Base-by-base conservation (phyloP, 2,329 filamentous ascomycete genomes). In the Trichoderma semiorbis region DNA sequence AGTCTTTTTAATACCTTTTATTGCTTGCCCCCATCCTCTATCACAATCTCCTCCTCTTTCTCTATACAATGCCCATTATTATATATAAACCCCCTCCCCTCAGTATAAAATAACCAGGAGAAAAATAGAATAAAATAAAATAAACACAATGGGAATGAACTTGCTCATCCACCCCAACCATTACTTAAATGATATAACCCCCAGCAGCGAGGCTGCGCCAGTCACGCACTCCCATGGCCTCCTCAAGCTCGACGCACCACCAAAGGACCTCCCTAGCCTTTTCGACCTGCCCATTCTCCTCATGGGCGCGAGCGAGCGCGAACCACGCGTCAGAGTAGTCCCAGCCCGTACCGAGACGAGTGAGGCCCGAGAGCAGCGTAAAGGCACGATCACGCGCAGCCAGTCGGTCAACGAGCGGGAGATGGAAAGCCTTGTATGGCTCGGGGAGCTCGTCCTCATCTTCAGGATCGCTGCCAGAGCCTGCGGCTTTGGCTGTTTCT, bases 171-270 rank as follows among this genome's bases (percentile, higher is more conserved):
- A 2, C 39, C 1, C 39, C 16, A 43, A 10, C 7, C 5, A 16
- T 50, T 50, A 21, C 60, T 69, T 32, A 83, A 39, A 83, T 75
- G 53, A 92, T 88, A 81, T 93, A 93, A 24, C 91, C 87, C 24
- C 90, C 89, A 64, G 86, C 85, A 4, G 88, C 90, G 32, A 94
- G 86, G 75, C 88, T 90, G 34, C 85, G 87, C 96, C 95, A 98
- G 72, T 89, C 87, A 71, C 96, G 89, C 62, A 97, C 88, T 0
- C 92, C 93, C 74, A 89, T 90, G 8, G 89, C 90, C 79, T 99
- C 95, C 79, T 98, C 96, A 34, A 99, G 85, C 81, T 98, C 94
- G 14, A 99, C 93, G 77, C 95, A 97, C 94, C 95, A 98, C 96
- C 96, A 98, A 7, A 98, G 86, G 60, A 95, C 94, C 76, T 96